A percentile compares a stretch with the other conserved stretches of the same genome.
phyloP scores from a whole-genome alignment of 2,329 filamentous ascomycete genomes.

The Samsoniella hepiali region DNA sequence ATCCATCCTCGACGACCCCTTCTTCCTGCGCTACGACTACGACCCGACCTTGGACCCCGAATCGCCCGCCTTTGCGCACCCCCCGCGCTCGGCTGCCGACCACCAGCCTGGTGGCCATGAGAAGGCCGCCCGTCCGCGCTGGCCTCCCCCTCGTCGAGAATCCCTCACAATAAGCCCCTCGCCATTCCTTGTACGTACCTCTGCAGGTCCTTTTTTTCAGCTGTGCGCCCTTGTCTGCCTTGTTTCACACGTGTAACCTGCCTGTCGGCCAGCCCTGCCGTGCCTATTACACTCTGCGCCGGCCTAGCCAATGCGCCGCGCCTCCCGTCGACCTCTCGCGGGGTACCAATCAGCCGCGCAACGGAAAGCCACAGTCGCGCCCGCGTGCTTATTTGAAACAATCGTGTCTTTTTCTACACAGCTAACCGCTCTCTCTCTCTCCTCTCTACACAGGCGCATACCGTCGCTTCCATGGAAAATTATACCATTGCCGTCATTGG shows the following conservation, averaged over 20 bases:
- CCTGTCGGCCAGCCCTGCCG: background rate
- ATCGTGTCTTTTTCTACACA: background rate
- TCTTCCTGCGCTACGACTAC: conserved; percentile 46
- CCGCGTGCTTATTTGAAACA: conserved; percentile 16
- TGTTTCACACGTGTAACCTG: conserved; percentile 5
- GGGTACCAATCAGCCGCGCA: conserved; percentile 3
- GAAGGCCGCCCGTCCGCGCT: conserved; percentile 35
- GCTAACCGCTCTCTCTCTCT: background rate
- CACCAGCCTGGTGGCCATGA: conserved; percentile 36
- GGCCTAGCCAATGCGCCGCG: conserved; percentile 6
- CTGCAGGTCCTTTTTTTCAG: background rate
- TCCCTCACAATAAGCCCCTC: conserved; percentile 42
- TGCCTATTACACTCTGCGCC: background rate
- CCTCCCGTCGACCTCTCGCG: conserved; percentile 1
- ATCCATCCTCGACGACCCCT: conserved; percentile 55
- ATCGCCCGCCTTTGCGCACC: conserved; percentile 22
- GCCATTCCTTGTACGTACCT: conserved; percentile 36
- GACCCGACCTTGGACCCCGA: conserved; percentile 29
- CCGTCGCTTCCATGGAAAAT: conserved; percentile 48
- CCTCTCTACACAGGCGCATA: conserved; percentile 27
- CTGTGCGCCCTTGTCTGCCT: background rate
- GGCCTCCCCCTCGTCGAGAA: conserved; percentile 48
- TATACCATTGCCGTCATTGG: conserved; percentile 67
- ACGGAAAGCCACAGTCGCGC: conserved; percentile 11
- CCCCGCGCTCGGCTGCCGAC: conserved; percentile 3